A percentile compares a stretch with the other conserved stretches of the same genome.
These are phyloP conservation scores for Carnegiea gigantea DNA, from an alignment of 179 eudicot species.

Conservation along the genomic window DNA sequence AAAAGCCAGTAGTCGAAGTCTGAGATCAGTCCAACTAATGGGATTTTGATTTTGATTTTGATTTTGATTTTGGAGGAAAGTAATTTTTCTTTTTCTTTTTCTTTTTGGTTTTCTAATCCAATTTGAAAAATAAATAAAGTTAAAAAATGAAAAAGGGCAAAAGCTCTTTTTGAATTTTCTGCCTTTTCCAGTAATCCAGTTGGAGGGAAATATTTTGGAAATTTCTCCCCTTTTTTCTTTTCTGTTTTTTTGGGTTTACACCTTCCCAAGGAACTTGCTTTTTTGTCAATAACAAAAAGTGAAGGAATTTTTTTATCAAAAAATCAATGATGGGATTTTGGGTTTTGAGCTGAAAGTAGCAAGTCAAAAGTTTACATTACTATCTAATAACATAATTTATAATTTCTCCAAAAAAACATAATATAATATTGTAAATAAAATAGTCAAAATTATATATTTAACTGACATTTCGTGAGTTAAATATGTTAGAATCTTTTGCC, in stretches of 20 bases:
- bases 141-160: not conserved
- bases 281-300: too few species aligned
- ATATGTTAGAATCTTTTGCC: too few species aligned
- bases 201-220: conserved; percentile 8
- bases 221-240: not conserved
- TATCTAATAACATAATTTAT: too few species aligned
- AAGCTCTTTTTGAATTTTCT: not conserved
- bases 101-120: not conserved
- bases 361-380: too few species aligned
- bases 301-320: too few species aligned
- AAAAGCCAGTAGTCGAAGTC: not conserved
- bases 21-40: not conserved
- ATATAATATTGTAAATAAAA: too few species aligned
- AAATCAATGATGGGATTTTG: too few species aligned
- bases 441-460: too few species aligned
- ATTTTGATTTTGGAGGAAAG: not conserved
- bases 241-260: not conserved
- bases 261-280: not conserved
- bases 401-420: too few species aligned
- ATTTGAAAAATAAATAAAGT: not conserved
- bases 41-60: not conserved
- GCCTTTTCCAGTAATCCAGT: not conserved
- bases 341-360: too few species aligned
- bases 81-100: not conserved
- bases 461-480: too few species aligned